Evolutionary conservation across 208 protist genomes (phyloP).

Genomic region (Leishmania amazonensis): DNA sequence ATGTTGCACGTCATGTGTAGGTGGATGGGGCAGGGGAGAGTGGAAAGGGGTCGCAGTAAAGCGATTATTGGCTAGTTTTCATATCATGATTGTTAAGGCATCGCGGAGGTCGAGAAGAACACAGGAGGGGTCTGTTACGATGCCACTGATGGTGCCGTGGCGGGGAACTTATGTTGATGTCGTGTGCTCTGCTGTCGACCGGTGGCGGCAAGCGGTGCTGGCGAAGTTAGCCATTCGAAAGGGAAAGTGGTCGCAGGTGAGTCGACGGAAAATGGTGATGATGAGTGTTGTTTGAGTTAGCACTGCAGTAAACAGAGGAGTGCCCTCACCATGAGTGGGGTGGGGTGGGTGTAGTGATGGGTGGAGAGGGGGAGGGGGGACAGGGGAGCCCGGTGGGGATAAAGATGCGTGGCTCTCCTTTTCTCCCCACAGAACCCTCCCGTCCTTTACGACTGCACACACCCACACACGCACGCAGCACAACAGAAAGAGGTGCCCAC

Average conservation of each 20-base stretch:
- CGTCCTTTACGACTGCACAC: neutral
- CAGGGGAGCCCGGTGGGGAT: neutral
- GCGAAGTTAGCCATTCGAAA: neutral
- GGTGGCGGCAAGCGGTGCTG: neutral
- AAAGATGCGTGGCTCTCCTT: neutral
- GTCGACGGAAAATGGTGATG: neutral
- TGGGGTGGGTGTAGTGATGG: too few species aligned
- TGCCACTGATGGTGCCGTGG: neutral
- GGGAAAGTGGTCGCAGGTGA: neutral
- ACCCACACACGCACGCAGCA: neutral
- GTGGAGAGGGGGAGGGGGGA: neutral
- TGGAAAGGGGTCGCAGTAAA: too few species aligned
- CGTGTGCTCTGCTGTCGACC: neutral
- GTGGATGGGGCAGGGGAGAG: neutral
- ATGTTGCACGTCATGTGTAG: constrained; percentile 24
- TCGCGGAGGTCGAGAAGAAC: neutral
- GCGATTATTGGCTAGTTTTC: too few species aligned
- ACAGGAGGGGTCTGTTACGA: neutral
- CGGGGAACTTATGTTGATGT: neutral
- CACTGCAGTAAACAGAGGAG: neutral
- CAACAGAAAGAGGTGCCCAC: neutral
- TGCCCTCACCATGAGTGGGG: neutral
- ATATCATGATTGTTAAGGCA: too few species aligned
- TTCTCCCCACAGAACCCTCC: neutral
- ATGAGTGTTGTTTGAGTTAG: neutral